phyloP scores from a whole-genome alignment of 352 stramenopile species.

The Phytophthora cajani region DNA sequence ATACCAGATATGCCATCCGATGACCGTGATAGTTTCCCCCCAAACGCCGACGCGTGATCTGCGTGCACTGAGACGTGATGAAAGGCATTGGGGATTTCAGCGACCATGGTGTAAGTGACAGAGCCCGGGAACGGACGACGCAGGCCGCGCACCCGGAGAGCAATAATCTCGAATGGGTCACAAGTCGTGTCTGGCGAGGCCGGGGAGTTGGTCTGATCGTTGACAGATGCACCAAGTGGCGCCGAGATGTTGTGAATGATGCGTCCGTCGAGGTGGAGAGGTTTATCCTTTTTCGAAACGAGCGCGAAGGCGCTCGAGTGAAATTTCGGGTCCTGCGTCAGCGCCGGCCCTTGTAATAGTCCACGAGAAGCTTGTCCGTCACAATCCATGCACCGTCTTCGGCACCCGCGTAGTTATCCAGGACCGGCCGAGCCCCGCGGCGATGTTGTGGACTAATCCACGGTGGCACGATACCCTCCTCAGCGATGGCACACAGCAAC shows the following conservation, averaged over 20 bases:
- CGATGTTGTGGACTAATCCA: background rate
- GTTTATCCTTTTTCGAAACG: constrained; percentile 13
- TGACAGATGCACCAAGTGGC: background rate
- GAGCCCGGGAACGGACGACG: background rate
- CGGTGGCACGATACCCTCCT: background rate
- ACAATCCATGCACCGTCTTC: background rate
- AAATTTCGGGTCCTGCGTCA: background rate
- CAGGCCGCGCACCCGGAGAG: background rate
- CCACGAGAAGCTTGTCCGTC: background rate
- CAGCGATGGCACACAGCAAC: constrained; percentile 5
- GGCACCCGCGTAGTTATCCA: constrained; percentile 7
- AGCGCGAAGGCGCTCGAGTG: constrained; percentile 17
- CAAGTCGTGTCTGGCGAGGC: background rate
- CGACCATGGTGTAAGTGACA: constrained; percentile 3
- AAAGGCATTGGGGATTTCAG: constrained; percentile 6
- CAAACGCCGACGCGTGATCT: background rate
- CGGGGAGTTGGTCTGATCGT: background rate
- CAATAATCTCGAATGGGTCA: background rate
- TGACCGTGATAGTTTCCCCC: background rate
- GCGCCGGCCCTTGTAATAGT: constrained; percentile 18
- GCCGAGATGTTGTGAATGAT: constrained; percentile 24
- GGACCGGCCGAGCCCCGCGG: background rate
- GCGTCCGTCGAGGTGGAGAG: constrained; percentile 6
- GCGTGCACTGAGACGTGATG: constrained; percentile 4
- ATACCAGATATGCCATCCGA: background rate